phyloP scores from a whole-genome alignment of 768 basidiomycete species.

The Leccinum truebloodii region DNA sequence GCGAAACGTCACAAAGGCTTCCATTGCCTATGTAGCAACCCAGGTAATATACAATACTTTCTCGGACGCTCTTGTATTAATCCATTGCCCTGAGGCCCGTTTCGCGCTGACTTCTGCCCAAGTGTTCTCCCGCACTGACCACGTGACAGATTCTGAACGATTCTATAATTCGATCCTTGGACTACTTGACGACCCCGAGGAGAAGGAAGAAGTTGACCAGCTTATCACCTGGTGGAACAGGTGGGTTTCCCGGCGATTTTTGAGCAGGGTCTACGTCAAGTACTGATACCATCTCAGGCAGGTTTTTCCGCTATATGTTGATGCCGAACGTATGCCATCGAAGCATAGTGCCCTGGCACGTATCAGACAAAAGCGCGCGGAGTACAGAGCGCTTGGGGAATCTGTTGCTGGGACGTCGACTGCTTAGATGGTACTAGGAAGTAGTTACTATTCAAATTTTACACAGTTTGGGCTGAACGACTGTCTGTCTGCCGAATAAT shows the following conservation, averaged over 20 bases:
- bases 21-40: not conserved
- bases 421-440: not conserved
- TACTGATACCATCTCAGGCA: not conserved
- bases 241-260: not conserved
- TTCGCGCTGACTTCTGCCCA: not conserved
- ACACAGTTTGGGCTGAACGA: no score
- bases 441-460: not conserved
- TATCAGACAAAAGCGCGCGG: not conserved
- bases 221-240: not conserved
- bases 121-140: not conserved
- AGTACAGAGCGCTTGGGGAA: not conserved
- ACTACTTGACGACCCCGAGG: not conserved
- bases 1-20: not conserved
- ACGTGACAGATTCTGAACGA: not conserved
- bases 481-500: no score
- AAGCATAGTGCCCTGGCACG: not conserved
- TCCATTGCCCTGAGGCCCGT: not conserved
- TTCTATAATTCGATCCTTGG: not conserved
- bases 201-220: not conserved
- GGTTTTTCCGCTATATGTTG: not conserved
- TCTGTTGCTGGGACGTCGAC: not conserved
- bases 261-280: not conserved
- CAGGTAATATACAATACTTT: not conserved
- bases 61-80: not conserved
- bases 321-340: not conserved